Evolutionary conservation across 2,329 filamentous ascomycete genomes (phyloP), one percentile per base, ranked within the genome.

Genomic region (Plectosphaerella cucumerina): DNA sequence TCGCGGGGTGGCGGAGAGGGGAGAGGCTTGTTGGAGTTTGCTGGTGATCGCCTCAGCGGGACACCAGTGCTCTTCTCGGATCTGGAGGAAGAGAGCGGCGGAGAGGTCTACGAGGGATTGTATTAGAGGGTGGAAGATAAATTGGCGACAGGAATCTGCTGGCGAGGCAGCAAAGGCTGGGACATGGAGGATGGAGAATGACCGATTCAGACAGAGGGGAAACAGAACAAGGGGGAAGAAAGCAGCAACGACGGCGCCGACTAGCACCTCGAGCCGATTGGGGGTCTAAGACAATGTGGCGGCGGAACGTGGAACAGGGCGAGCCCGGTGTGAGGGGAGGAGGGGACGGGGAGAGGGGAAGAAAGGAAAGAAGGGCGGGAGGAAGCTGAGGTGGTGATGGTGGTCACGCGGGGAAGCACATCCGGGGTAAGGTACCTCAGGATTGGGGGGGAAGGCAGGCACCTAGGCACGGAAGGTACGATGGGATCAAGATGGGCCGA

Each of bases 11-110:
- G 79, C 48, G 78, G 75, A 44, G 73, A 77, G 39, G 80, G 80
- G 47, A 83, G 69, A 44, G 80, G 79, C 65, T 83, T 84, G 63
- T 82, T 80, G 51, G 72, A 66, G 59, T 80, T 73, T 47, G 69
- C 67, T 46, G 70, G 70, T 53, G 54, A 49, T 53, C 50, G 47
- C 47, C 50, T 50, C 46, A 45, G 47, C 43, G 54, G 39, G 17
- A 42, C 4, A 17, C 35, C 17, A 9, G 35, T 37, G 8, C 35
- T 37, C 35, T 18, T 37, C 9, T 17, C 39, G 39, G 39, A 39
- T 15, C 35, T 18, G 5, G 39, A 17, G 9, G 39, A 42, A 11
- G n/a, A 17, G 17, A 12, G n/a, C 12, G 39, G 39, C 18, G n/a
- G n/a, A 18, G 39, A 42, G 39, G 39, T 6, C 39, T 42, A 18